These are phyloP conservation scores for Biscogniauxia sp. DNA, from an alignment of 2,329 filamentous ascomycete species.

Conservation along the genomic window DNA sequence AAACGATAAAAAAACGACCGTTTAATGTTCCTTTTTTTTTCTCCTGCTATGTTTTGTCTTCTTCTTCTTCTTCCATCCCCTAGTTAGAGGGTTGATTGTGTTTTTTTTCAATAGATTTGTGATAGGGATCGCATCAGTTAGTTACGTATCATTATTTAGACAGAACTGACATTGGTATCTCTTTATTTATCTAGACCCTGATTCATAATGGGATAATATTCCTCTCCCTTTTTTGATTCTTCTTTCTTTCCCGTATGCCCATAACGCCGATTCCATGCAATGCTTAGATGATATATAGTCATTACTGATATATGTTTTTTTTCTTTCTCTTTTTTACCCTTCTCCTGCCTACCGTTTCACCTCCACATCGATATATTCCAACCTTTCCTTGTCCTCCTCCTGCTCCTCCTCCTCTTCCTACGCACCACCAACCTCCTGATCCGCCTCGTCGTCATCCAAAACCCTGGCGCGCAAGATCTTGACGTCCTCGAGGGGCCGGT, in stretches of 20 bases:
- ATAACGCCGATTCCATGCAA: background rate
- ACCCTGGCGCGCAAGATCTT: slow-evolving; percentile 74
- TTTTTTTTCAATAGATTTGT: background rate
- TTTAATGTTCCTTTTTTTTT: background rate
- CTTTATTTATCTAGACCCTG: slow-evolving; percentile 11
- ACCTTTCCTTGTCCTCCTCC: background rate
- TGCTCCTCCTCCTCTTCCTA: slow-evolving; percentile 25
- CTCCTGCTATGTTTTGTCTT: background rate
- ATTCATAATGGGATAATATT: slow-evolving; percentile 6
- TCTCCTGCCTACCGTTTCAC: no score
- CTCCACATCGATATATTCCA: no score
- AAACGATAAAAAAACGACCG: slow-evolving; percentile 1
- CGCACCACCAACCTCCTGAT: no score
- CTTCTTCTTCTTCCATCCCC: background rate
- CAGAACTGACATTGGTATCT: slow-evolving; percentile 2
- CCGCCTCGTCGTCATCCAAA: slow-evolving; percentile 50
- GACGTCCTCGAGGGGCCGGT: slow-evolving; percentile 78
- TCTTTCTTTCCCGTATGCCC: background rate
- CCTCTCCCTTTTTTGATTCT: no score
- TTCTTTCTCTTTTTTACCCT: background rate
- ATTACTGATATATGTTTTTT: slow-evolving; percentile 11
- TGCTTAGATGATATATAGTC: slow-evolving; percentile 1
- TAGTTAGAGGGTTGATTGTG: background rate
- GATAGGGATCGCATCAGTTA: background rate
- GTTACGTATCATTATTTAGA: background rate